Evolutionary conservation across 805 yeast genomes (phyloP), one percentile per base, ranked within the genome.

Genomic region (Metschnikowia noctiluminum): DNA sequence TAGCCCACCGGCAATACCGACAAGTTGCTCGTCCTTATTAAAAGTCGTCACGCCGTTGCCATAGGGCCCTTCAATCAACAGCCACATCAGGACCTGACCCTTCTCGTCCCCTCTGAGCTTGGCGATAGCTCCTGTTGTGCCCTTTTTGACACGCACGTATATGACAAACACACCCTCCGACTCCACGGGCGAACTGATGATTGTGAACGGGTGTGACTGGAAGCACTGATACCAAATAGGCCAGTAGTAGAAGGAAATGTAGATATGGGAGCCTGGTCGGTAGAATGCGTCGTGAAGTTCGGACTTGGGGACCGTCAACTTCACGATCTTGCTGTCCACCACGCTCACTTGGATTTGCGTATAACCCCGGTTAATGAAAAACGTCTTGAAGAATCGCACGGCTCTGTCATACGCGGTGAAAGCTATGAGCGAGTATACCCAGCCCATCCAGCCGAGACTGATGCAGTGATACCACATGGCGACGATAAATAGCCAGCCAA

Each of bases 31-130:
- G 15, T 41, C 38, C 9, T 42, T 47, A 2, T 32, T 39, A 26
- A 45, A 51, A 2, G 40, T 43, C 10, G 46, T 43, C 10, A 50
- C 50, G 8, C 56, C 50, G 38, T 48, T 43, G 12, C 59, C 59
- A 36, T 56, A 56, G 7, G 59, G 59, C n/a, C 59, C 59, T 16
- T 56, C 59, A 12, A 56, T 54, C 43, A 56, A 48, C 46, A 48
- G 49, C 58, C 58, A 56, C 50, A 56, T 44, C 14, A 37, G 28
- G 14, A 50, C 31, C 14, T 30, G 42, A 7, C 59, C 59, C 42
- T 54, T 50, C 14, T 54, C 59, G 37, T 52, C 50, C 13, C 49
- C 42, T 12, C 49, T 43, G 16, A 56, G 41, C n/a, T 43, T 48
- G 2, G 53, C 46, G 21, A 56, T 44, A 1, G 39, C 8, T 16